These are phyloP conservation scores for Schizophyllum amplum DNA, from an alignment of 1,284 basidiomycete genomes.

Conservation along the genomic window DNA sequence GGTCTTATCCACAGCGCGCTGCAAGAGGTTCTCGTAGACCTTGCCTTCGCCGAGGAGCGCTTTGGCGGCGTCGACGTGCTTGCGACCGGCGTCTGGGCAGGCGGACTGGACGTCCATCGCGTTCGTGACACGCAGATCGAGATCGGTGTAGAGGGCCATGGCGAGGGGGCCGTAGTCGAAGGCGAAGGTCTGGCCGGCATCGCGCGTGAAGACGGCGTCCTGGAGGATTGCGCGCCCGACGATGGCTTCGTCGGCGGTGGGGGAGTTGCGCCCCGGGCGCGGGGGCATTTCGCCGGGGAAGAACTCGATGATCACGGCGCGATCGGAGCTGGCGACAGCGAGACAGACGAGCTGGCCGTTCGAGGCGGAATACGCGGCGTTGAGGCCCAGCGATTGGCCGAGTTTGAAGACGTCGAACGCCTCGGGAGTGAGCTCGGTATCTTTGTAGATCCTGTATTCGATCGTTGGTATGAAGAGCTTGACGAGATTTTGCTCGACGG, in stretches of 20 bases:
- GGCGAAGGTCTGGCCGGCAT: slow-evolving; percentile 23
- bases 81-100: slow-evolving; percentile 23
- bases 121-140: slow-evolving; percentile 27
- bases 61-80: slow-evolving; percentile 34
- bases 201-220: slow-evolving; percentile 22
- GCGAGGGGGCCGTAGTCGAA: slow-evolving; percentile 35
- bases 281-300: not conserved
- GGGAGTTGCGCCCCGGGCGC: not conserved
- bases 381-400: not conserved
- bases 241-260: slow-evolving; percentile 7
- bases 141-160: slow-evolving; percentile 29
- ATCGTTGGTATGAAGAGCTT: not conserved
- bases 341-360: not conserved
- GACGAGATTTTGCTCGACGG: not conserved
- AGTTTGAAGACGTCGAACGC: not conserved
- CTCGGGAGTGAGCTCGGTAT: not conserved
- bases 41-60: slow-evolving; percentile 31
- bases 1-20: slow-evolving; percentile 11
- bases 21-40: slow-evolving; percentile 33
- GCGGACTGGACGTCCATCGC: slow-evolving; percentile 54
- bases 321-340: not conserved
- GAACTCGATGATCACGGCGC: not conserved
- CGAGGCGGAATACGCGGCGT: not conserved
- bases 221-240: slow-evolving; percentile 16
- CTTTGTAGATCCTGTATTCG: not conserved